These are phyloP conservation scores for Tuber umbilicatum DNA, from an alignment of 495 filamentous ascomycete species.

Conservation along the genomic window DNA sequence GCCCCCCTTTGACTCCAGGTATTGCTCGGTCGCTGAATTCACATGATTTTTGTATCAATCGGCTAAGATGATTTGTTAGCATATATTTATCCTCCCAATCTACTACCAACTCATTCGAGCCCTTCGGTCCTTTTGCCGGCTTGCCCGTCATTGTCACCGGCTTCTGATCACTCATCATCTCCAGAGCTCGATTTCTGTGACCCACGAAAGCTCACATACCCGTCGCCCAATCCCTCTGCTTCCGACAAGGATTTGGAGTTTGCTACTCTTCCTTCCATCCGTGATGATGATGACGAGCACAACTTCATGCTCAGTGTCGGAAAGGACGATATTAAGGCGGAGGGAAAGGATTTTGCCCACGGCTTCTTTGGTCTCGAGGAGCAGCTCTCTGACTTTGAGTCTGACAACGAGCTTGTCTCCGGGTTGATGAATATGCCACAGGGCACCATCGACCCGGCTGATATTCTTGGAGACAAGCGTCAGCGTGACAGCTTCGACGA, in stretches of 20 bases:
- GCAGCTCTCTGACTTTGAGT: slow-evolving; percentile 82
- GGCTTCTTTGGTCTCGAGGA: slow-evolving; percentile 66
- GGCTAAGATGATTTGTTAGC: slow-evolving; percentile 29
- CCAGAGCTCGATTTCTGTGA: slow-evolving; percentile 85
- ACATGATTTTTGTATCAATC: slow-evolving; percentile 24
- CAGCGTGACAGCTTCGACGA: slow-evolving; percentile 58
- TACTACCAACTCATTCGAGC: slow-evolving; percentile 31
- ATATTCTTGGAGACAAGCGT: slow-evolving; percentile 67
- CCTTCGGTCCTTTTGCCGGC: slow-evolving; percentile 44
- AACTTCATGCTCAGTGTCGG: slow-evolving; percentile 64
- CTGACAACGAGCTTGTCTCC: slow-evolving; percentile 80
- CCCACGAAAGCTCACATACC: slow-evolving; percentile 82
- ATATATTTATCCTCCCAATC: slow-evolving; percentile 39
- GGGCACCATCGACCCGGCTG: slow-evolving; percentile 51
- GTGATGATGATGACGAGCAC: slow-evolving; percentile 62
- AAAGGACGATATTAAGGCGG: slow-evolving; percentile 44
- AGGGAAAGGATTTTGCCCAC: slow-evolving; percentile 52
- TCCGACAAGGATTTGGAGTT: slow-evolving; percentile 58
- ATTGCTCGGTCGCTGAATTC: slow-evolving; percentile 46
- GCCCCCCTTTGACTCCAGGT: slow-evolving; percentile 89
- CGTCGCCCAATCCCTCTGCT: slow-evolving; percentile 50
- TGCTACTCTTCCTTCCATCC: slow-evolving; percentile 56
- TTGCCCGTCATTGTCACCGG: slow-evolving; percentile 79
- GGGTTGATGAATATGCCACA: slow-evolving; percentile 64
- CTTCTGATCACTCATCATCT: slow-evolving; percentile 69